Evolutionary conservation across 306 rosid species (phyloP), one percentile per base, ranked within the genome.

Genomic region (Ochetophila trinervis): DNA sequence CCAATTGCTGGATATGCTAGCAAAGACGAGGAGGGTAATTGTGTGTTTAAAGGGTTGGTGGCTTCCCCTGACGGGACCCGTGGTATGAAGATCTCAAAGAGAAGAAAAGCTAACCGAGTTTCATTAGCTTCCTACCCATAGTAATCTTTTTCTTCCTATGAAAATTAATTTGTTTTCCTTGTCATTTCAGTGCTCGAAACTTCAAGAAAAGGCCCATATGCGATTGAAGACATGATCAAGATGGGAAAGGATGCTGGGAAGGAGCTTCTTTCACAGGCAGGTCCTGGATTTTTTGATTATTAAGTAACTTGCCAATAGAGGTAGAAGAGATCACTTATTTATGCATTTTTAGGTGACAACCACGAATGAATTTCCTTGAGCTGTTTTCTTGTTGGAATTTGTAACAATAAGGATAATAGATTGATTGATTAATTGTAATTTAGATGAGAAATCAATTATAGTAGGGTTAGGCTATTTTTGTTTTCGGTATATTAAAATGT

Each of bases 1-100:
- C 97, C 97, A 19, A 90, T 90, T 45, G 97, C 95, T 0, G 95
- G 97, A 54, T 90, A 90, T 74, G 97, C 97, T 49, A 71, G 76
- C 71, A 87, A 80, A 78, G 89, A 70, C 36, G 87, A 70, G 52
- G 88, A 80, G 57, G 95, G 92, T 4, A 82, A 82, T 44, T 90
- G 97, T 83, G 63, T 87, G 67, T 90, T 90, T 66, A 82, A 81
- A 79, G 95, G 97, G 77, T 77, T 90, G 74, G 92, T 90, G 62
- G 95, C 95, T 75, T 85, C 95, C 52, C 90, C 97, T 0, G 91
- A 87, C 47, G 97, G 97, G 71, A 72, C 88, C 34, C 84, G 82
- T 2, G 97, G 97, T 90, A 84, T 30, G 78, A 45, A 30, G 37
- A 19, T 72, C 48, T 4, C 8, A 3, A 55, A 4, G 20, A 34